Conservation (phyloP, 106 monocot genomes). For the Dioscorea zingiberensis region DNA sequence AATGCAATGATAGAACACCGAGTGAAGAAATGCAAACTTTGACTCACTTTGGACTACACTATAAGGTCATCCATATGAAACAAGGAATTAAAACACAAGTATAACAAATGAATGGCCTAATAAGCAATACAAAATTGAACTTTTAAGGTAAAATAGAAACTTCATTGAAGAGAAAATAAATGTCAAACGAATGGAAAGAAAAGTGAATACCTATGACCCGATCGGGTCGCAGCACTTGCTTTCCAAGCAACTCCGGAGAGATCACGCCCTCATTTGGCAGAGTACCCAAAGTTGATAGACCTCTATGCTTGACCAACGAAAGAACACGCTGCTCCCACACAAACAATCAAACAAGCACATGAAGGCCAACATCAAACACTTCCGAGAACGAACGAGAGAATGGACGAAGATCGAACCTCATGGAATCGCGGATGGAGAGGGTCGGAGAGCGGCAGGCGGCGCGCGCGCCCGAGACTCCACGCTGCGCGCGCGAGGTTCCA, state of each 20-base stretch:
- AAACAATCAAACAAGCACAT: neutral
- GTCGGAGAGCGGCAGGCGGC: neutral
- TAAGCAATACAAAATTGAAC: neutral
- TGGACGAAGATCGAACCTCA: neutral
- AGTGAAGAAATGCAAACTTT: too few species aligned
- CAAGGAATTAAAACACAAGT: neutral
- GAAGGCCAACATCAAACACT: neutral
- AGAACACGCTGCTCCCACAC: conserved; percentile 7
- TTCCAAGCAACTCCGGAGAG: conserved; percentile 27
- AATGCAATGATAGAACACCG: neutral
- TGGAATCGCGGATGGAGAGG: neutral
- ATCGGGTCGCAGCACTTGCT: conserved; percentile 13
- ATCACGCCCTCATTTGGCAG: conserved; percentile 15
- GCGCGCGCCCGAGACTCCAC: neutral
- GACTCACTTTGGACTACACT: too few species aligned
- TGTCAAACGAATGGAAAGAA: too few species aligned
- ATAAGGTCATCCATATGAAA: too few species aligned
- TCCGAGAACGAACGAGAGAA: neutral
- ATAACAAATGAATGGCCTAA: neutral
- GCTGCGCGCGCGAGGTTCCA: neutral
- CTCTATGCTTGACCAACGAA: neutral
- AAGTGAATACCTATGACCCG: conserved; percentile 25
- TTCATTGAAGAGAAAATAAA: neutral
- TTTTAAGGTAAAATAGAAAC: neutral
- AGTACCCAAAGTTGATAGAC: conserved; percentile 17